A percentile compares a stretch with the other conserved stretches of the same genome.
phyloP scores from a whole-genome alignment of 2,329 filamentous ascomycete genomes.

The Metarhizium humberi region DNA sequence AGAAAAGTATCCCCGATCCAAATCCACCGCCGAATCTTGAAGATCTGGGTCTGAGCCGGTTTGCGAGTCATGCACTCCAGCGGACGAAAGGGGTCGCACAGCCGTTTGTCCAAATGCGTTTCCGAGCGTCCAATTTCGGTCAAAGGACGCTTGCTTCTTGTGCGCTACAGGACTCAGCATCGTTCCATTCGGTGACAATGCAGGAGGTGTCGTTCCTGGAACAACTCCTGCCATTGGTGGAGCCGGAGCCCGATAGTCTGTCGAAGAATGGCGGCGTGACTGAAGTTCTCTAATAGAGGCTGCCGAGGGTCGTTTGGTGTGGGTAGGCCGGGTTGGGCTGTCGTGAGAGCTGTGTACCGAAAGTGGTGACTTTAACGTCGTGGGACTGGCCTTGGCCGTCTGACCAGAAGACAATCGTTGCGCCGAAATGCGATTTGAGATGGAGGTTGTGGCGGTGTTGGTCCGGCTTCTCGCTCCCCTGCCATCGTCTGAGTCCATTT shows the following conservation, averaged over 20 bases:
- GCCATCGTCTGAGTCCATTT: conserved; percentile 46
- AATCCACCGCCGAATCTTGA: conserved; percentile 46
- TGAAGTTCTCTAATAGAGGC: conserved; percentile 76
- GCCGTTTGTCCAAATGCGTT: conserved; percentile 32
- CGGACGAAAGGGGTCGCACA: conserved; percentile 41
- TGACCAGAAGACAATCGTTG: conserved; percentile 40
- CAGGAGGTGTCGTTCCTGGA: conserved; percentile 21
- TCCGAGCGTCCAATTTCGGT: conserved; percentile 60
- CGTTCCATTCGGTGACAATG: conserved; percentile 32
- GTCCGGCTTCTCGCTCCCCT: conserved; percentile 43
- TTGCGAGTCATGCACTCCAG: conserved; percentile 37
- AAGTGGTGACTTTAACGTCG: conserved; percentile 29
- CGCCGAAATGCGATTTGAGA: conserved; percentile 36
- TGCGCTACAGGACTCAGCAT: conserved; percentile 36
- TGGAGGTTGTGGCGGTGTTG: conserved; percentile 44
- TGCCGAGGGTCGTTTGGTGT: conserved; percentile 61
- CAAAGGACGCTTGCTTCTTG: conserved; percentile 61
- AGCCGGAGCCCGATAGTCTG: conserved; percentile 50
- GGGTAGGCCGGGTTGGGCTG: conserved; percentile 35
- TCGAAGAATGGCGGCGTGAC: conserved; percentile 78
- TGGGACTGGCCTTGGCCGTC: conserved; percentile 38
- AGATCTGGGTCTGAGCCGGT: conserved; percentile 26
- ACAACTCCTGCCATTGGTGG: conserved; percentile 10
- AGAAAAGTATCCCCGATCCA: conserved; percentile 90
- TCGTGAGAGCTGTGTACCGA: conserved; percentile 31